Conservation (phyloP, 805 yeast genomes). For the Metschnikowia noctiluminum region DNA sequence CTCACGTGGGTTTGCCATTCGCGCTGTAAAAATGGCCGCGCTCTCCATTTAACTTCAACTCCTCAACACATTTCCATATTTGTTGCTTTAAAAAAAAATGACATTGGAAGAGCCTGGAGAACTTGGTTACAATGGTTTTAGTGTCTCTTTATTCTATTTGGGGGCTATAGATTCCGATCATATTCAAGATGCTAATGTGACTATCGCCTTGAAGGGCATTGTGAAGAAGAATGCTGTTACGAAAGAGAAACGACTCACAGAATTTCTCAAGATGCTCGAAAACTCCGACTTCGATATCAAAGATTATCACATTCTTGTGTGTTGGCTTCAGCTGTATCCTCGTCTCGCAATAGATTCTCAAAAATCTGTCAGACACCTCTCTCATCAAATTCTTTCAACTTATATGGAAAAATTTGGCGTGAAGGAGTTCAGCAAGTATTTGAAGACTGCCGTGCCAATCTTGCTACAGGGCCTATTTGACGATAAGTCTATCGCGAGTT, state of each 20-base stretch:
- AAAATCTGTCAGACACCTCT: slow-evolving; percentile 53
- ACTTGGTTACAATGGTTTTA: slow-evolving; percentile 19
- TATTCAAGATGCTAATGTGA: slow-evolving; percentile 44
- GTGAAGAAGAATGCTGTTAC: slow-evolving; percentile 82
- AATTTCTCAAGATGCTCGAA: slow-evolving; percentile 36
- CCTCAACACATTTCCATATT: neutral
- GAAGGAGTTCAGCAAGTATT: slow-evolving; percentile 58
- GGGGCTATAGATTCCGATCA: slow-evolving; percentile 62
- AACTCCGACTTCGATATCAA: slow-evolving; percentile 22
- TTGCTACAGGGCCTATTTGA: slow-evolving; percentile 75
- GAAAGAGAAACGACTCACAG: slow-evolving; percentile 71
- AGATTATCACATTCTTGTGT: slow-evolving; percentile 53
- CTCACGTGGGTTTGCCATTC: too few relatives aligned
- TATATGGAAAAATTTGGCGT: slow-evolving; percentile 45
- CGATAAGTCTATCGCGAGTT: slow-evolving; percentile 57
- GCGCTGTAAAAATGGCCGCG: too few relatives aligned
- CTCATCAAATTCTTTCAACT: slow-evolving; percentile 65
- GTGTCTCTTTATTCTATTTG: slow-evolving; percentile 58
- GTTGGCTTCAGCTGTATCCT: slow-evolving; percentile 81
- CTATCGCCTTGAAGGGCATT: slow-evolving; percentile 69
- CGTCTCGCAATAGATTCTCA: slow-evolving; percentile 73
- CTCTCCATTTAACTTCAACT: neutral
- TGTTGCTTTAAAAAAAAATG: slow-evolving; percentile 2
- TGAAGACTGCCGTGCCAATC: slow-evolving; percentile 68
- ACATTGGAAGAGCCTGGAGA: slow-evolving; percentile 14